Percentiles rank a stretch among this genome's conserved stretches.
phyloP scores from a whole-genome alignment of 139 green algal species.

The Coelastrella sp. region DNA sequence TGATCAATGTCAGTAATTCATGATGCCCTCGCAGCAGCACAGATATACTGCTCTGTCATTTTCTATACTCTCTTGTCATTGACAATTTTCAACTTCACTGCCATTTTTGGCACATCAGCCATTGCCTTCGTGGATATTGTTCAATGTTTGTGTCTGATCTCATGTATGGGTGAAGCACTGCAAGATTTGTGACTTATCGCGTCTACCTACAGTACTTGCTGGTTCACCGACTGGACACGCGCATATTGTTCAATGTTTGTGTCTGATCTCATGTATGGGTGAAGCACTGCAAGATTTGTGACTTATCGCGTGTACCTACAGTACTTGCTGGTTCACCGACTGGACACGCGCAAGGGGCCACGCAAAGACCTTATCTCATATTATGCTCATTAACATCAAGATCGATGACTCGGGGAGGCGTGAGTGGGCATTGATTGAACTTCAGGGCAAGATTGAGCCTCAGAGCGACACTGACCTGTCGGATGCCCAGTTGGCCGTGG shows the following conservation, averaged over 20 bases:
- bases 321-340: neutral
- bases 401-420: neutral
- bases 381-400: constrained; percentile 45
- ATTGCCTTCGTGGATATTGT: no score
- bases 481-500: constrained; percentile 11
- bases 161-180: no score
- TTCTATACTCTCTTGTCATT: no score
- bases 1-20: no score
- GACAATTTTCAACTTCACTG: no score
- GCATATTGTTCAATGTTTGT: neutral
- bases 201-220: neutral
- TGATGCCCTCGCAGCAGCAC: no score
- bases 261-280: neutral
- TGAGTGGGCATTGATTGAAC: constrained; percentile 64
- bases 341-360: neutral
- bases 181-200: no score
- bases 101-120: no score
- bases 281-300: no score
- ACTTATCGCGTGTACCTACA: neutral
- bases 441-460: constrained; percentile 61
- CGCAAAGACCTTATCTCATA: neutral
- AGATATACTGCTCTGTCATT: no score
- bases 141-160: neutral
- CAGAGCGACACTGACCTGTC: neutral
- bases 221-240: neutral